phyloP scores from a whole-genome alignment of 1,139 yeast species.

The Magnusiomyces suaveolens region DNA sequence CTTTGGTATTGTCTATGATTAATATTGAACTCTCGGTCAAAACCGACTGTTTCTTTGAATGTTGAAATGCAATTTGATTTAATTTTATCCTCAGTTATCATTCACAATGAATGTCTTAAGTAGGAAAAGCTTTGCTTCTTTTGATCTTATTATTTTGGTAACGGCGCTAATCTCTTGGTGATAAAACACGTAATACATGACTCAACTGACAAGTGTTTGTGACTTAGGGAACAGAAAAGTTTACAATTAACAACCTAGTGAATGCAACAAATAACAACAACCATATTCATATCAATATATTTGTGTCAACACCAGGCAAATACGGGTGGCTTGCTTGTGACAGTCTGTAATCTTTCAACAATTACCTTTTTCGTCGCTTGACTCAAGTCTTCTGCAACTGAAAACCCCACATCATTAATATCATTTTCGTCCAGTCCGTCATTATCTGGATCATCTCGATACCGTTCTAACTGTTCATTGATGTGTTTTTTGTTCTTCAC shows the following conservation, averaged over 20 bases:
- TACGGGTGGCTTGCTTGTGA: slow-evolving; percentile 49
- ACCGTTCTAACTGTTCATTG: neutral
- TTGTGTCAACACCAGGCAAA: slow-evolving; percentile 64
- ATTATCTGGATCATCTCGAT: slow-evolving; percentile 10
- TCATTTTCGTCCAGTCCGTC: slow-evolving; percentile 6
- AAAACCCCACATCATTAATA: slow-evolving; percentile 25
- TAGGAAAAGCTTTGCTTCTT: slow-evolving; percentile 88
- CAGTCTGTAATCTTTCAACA: slow-evolving; percentile 54
- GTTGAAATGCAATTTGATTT: slow-evolving; percentile 62
- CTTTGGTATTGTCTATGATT: no score
- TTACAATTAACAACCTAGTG: neutral
- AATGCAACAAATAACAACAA: no score
- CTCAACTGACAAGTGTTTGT: no score
- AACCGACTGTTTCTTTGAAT: slow-evolving; percentile 91
- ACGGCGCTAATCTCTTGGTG: no score
- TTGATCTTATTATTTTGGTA: no score
- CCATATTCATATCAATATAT: no score
- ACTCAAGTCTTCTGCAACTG: slow-evolving; percentile 25
- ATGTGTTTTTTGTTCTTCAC: no score
- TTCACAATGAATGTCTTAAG: slow-evolving; percentile 72
- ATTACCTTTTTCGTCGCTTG: slow-evolving; percentile 37
- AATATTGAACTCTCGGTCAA: slow-evolving; percentile 96
- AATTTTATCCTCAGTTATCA: no score
- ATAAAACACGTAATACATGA: no score
- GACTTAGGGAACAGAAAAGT: slow-evolving; percentile 71